These are phyloP conservation scores for Globisporangium alternatum DNA, from an alignment of 352 stramenopile species.

Conservation along the genomic window DNA sequence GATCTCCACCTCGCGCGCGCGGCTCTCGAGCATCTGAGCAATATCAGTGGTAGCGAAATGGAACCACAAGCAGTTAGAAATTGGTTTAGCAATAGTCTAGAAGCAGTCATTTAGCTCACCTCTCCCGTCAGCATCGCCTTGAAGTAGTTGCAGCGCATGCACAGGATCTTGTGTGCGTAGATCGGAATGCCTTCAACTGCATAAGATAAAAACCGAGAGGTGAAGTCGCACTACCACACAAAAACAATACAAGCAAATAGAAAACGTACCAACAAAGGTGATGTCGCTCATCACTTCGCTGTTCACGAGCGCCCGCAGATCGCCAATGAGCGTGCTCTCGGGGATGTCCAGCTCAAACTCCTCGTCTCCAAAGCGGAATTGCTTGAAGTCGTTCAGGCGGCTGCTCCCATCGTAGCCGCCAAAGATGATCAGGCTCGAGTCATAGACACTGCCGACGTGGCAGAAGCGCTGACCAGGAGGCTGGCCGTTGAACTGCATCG, in stretches of 20 bases:
- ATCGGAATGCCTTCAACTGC: conserved; percentile 85
- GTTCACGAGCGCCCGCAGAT: conserved; percentile 77
- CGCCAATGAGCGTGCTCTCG: conserved; percentile 73
- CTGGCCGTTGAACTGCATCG: conserved; percentile 74
- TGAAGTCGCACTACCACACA: background rate
- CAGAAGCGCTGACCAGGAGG: conserved; percentile 94
- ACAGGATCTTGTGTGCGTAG: conserved; percentile 91
- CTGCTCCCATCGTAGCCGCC: conserved; percentile 95
- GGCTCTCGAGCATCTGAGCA: conserved; percentile 88
- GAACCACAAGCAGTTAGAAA: background rate
- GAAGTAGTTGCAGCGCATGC: conserved; percentile 94
- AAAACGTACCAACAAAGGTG: conserved; percentile 72
- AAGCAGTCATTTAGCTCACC: conserved; percentile 19
- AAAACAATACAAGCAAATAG: background rate
- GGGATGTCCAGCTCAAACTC: conserved; percentile 83
- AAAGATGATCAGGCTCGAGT: conserved; percentile 93
- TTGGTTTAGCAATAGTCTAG: background rate
- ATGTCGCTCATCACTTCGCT: conserved; percentile 88
- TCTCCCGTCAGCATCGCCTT: conserved; percentile 87
- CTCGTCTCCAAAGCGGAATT: conserved; percentile 85
- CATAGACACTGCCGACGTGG: conserved; percentile 92
- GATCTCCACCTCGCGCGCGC: conserved; percentile 88
- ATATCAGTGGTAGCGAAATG: background rate
- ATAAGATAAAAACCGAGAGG: background rate
- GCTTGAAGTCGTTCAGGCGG: conserved; percentile 95